These are phyloP conservation scores for Diospyros kaki DNA, from an alignment of 148 eudicot species.

Conservation along the genomic window DNA sequence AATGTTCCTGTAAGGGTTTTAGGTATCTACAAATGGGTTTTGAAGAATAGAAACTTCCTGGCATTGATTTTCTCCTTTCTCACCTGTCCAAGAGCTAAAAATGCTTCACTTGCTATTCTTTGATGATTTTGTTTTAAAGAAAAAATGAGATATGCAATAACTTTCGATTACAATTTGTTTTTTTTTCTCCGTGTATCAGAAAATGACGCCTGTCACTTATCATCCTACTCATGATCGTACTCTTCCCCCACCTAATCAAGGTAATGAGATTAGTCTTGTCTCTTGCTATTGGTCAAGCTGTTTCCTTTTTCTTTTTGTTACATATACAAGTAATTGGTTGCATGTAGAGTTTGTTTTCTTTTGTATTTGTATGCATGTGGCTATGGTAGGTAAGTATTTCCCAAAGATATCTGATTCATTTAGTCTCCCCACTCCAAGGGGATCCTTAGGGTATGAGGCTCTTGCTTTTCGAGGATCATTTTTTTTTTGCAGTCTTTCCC, in stretches of 20 bases:
- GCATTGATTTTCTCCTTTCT: neutral
- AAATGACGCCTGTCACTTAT: conserved; percentile 58
- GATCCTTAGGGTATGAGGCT: too few relatives aligned
- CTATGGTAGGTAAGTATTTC: neutral
- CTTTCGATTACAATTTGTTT: conserved; percentile 8
- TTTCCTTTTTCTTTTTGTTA: neutral
- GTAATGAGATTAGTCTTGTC: conserved; percentile 24
- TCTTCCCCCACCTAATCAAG: conserved; percentile 82
- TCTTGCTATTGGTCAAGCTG: neutral
- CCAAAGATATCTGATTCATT: neutral
- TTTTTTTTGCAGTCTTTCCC: too few relatives aligned
- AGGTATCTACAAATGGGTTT: neutral
- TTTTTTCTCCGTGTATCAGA: conserved; percentile 30
- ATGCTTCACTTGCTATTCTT: conserved; percentile 12
- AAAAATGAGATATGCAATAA: neutral
- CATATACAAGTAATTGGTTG: neutral
- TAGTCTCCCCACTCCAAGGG: too few relatives aligned
- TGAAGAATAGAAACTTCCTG: neutral
- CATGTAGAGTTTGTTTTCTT: neutral
- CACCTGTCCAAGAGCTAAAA: neutral
- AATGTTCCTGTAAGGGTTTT: neutral
- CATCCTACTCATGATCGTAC: conserved; percentile 81
- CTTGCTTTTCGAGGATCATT: too few relatives aligned
- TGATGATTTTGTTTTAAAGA: neutral
- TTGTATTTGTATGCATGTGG: neutral